These are phyloP conservation scores for Penicillium desertorum DNA, from an alignment of 495 filamentous ascomycete species.

Conservation along the genomic window DNA sequence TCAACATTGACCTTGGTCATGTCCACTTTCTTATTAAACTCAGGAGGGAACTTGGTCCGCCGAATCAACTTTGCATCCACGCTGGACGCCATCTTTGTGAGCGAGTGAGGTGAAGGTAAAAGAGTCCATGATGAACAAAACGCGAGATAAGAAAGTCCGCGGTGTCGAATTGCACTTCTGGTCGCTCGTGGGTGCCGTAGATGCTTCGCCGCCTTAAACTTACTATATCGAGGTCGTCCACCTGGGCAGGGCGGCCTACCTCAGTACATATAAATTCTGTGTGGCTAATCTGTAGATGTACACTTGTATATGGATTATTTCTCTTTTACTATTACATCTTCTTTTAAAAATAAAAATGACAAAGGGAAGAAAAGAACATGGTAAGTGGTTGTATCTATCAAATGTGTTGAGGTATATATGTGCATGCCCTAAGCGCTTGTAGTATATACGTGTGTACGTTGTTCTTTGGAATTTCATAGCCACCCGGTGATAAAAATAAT, in stretches of 20 bases:
- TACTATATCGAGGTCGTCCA: too few species aligned
- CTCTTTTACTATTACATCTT: background rate
- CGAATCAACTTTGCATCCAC: slow-evolving; percentile 85
- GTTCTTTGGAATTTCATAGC: background rate
- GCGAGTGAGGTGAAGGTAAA: background rate
- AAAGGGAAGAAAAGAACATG: background rate
- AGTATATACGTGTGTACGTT: background rate
- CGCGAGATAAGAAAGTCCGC: background rate
- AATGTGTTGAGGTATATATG: background rate
- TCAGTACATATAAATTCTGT: too few species aligned
- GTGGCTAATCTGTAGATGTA: too few species aligned
- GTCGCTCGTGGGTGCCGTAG: background rate
- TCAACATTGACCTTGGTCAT: slow-evolving; percentile 95
- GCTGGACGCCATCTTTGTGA: slow-evolving; percentile 61
- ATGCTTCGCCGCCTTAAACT: too few species aligned
- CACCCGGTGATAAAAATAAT: background rate
- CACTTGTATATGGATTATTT: background rate
- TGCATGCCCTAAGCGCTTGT: background rate
- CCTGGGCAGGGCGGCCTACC: too few species aligned
- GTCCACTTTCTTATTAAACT: slow-evolving; percentile 95
- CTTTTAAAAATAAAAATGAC: background rate
- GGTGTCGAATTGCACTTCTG: background rate
- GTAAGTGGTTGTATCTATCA: background rate
- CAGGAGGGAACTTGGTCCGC: slow-evolving; percentile 88
- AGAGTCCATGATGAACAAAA: background rate